These are phyloP conservation scores for Lachancea nothofagi DNA, from an alignment of 805 yeast genomes.

Conservation along the genomic window DNA sequence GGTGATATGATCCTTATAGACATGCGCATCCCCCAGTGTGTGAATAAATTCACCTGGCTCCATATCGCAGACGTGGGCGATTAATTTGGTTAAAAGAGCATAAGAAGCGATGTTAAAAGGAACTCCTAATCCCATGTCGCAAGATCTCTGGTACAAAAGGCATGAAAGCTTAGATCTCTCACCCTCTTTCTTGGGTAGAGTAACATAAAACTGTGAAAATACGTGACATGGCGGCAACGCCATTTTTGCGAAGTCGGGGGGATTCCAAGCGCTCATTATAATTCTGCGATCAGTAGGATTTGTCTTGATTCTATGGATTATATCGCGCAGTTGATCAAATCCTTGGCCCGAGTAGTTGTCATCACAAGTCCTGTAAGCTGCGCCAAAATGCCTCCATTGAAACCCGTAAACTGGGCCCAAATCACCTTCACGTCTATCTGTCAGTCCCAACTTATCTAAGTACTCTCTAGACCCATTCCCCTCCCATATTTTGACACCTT, in stretches of 20 bases:
- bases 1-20: slow-evolving; percentile 87
- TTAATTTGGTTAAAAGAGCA: slow-evolving; percentile 87
- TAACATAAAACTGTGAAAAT: slow-evolving; percentile 90
- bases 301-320: slow-evolving; percentile 71
- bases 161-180: slow-evolving; percentile 73
- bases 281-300: slow-evolving; percentile 95
- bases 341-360: slow-evolving; percentile 86
- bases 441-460: slow-evolving; percentile 75
- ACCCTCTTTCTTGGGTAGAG: slow-evolving; percentile 52
- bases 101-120: slow-evolving; percentile 98
- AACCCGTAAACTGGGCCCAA: slow-evolving; percentile 98
- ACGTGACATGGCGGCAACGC: slow-evolving; percentile 99
- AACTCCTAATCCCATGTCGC: slow-evolving; percentile 99
- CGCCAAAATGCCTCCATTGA: slow-evolving; percentile 99
- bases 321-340: slow-evolving; percentile 77
- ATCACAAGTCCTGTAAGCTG: slow-evolving; percentile 80
- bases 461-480: slow-evolving; percentile 95
- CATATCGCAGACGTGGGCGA: slow-evolving; percentile 91
- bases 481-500: slow-evolving; percentile 97
- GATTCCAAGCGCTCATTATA: slow-evolving; percentile 97
- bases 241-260: slow-evolving; percentile 89
- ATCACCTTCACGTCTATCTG: slow-evolving; percentile 83
- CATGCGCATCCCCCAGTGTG: slow-evolving; percentile 95
- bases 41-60: slow-evolving; percentile 94
- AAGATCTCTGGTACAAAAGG: slow-evolving; percentile 90